Percentiles rank a stretch among this genome's conserved stretches.
Evolutionary conservation across 139 green algal species (phyloP).

Genomic region (Coelastrella sp.): DNA sequence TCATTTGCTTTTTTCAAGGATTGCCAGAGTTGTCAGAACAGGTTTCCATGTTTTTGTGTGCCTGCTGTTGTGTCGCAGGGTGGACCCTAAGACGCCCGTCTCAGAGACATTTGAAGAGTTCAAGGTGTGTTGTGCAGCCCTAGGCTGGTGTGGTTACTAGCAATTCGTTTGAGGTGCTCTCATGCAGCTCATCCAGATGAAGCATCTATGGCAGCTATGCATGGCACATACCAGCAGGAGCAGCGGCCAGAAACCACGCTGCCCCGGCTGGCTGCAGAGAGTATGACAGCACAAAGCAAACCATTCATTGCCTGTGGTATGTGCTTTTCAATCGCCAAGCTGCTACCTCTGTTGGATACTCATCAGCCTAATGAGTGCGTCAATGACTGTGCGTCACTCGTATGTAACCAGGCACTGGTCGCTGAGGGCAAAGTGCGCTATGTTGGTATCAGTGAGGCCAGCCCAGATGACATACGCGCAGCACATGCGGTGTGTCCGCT

Average conservation of each 20-base stretch:
- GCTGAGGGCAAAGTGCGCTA: slow-evolving; percentile 83
- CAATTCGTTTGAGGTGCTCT: too few relatives aligned
- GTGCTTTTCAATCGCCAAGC: too few relatives aligned
- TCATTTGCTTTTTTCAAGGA: too few relatives aligned
- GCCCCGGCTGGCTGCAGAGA: too few relatives aligned
- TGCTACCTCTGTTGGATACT: too few relatives aligned
- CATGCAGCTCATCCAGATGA: neutral
- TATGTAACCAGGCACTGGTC: slow-evolving; percentile 57
- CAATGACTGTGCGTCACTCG: too few relatives aligned
- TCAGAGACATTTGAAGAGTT: slow-evolving; percentile 69
- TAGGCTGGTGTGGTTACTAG: too few relatives aligned
- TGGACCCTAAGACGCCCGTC: slow-evolving; percentile 71
- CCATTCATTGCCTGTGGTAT: neutral
- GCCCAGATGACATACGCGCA: slow-evolving; percentile 67
- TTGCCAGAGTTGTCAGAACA: neutral
- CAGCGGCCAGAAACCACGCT: too few relatives aligned
- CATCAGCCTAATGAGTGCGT: too few relatives aligned
- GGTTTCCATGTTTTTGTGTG: neutral
- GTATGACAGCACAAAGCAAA: too few relatives aligned
- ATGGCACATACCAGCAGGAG: too few relatives aligned
- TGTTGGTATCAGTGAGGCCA: slow-evolving; percentile 82
- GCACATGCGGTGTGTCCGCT: slow-evolving; percentile 80
- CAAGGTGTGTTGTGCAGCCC: slow-evolving; percentile 45
- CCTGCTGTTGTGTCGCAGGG: neutral
- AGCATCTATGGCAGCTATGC: neutral